phyloP scores from a whole-genome alignment of 345 rosid species.

The Populus ilicifolia region DNA sequence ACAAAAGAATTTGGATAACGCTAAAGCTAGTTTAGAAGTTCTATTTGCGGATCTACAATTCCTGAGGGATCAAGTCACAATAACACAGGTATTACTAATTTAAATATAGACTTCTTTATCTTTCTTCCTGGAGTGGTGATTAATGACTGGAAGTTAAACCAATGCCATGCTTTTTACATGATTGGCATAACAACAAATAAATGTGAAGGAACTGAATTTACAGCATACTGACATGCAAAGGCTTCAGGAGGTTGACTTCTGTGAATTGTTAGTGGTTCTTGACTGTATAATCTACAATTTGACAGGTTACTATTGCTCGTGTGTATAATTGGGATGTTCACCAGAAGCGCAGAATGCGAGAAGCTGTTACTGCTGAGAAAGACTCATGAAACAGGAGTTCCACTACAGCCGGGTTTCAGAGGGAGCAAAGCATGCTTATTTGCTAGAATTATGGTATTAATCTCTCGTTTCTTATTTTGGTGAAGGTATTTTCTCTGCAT shows the following conservation, averaged over 20 bases:
- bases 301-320: constrained; percentile 81
- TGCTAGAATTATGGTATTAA: constrained; percentile 12
- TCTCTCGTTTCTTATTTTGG: constrained; percentile 8
- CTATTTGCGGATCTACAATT: constrained; percentile 84
- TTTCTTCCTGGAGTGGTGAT: constrained; percentile 1
- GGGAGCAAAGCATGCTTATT: neutral
- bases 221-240: neutral
- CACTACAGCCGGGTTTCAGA: neutral
- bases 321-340: constrained; percentile 92
- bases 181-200: neutral
- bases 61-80: constrained; percentile 91
- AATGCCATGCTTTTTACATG: neutral
- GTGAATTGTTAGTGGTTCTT: neutral
- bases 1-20: constrained; percentile 80
- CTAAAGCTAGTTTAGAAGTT: constrained; percentile 91
- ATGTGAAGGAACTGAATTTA: neutral
- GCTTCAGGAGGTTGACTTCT: neutral
- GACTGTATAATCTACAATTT: constrained; percentile 2
- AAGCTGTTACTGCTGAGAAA: constrained; percentile 38
- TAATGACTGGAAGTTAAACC: neutral
- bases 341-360: constrained; percentile 59
- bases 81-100: constrained; percentile 64
- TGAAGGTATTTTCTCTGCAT: constrained; percentile 10
- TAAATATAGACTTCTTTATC: neutral
- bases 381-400: constrained; percentile 33